Conservation (phyloP, 371 early-diverging fungal species). For the Smittium mucronatum region DNA sequence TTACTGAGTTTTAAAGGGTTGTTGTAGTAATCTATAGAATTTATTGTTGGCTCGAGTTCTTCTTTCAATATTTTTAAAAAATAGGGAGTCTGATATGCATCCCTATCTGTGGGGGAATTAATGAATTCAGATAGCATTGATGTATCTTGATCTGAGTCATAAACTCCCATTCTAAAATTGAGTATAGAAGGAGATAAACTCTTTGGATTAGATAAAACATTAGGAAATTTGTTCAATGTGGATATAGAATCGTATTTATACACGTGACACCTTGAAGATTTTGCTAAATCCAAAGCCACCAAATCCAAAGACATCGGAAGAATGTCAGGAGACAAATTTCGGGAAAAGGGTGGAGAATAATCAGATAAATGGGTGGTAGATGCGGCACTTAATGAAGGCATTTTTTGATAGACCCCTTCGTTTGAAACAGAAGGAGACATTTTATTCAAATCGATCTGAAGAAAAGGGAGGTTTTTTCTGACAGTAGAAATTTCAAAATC, state of each 20-base stretch:
- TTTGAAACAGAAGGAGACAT: background rate
- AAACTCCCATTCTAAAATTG: background rate
- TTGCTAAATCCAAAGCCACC: background rate
- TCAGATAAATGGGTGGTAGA: background rate
- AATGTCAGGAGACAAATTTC: background rate
- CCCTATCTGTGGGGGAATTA: background rate
- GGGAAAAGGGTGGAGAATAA: background rate
- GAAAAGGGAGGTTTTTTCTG: background rate
- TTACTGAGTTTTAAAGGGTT: background rate
- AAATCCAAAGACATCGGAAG: background rate
- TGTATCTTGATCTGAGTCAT: background rate
- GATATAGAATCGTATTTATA: too few relatives aligned
- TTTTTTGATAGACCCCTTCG: background rate
- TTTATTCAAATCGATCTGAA: background rate
- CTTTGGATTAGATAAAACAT: background rate
- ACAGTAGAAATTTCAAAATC: background rate
- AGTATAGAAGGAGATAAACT: background rate
- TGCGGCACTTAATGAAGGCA: background rate
- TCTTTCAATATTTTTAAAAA: slow-evolving; percentile 10
- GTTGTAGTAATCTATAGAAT: background rate
- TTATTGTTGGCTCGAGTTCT: slow-evolving; percentile 7
- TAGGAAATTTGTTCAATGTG: background rate
- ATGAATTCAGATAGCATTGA: background rate
- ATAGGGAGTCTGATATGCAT: slow-evolving; percentile 2
- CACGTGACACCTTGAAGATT: background rate